A percentile compares a stretch with the other conserved stretches of the same genome.
Conservation (phyloP, 805 yeast species). For the Yamadazyma laniorum region DNA sequence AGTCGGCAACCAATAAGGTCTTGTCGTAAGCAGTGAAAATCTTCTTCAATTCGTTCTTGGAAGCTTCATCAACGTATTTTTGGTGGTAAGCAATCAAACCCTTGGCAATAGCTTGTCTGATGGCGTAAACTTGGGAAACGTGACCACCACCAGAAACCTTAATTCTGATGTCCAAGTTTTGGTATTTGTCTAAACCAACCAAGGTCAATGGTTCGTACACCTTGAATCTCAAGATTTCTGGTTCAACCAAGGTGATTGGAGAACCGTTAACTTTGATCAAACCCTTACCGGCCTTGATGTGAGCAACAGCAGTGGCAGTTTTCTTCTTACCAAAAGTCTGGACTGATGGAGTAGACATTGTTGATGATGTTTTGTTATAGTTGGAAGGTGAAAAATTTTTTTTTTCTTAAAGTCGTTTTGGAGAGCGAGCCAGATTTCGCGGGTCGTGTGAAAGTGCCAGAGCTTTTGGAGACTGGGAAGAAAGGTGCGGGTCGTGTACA, state of each 20-base stretch:
- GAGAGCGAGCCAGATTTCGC: slow-evolving; percentile 8
- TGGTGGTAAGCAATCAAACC: slow-evolving; percentile 99
- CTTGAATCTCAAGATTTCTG: slow-evolving; percentile 98
- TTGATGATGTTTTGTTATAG: slow-evolving; percentile 11
- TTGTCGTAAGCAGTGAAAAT: slow-evolving; percentile 97
- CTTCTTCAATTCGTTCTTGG: slow-evolving; percentile 99
- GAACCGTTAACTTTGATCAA: slow-evolving; percentile 98
- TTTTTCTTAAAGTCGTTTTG: not conserved
- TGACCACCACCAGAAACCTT: slow-evolving; percentile 99
- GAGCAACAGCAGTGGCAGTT: slow-evolving; percentile 99
- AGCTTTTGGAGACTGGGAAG: slow-evolving; percentile 5
- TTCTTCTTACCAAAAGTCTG: slow-evolving; percentile 99
- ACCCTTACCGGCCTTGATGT: slow-evolving; percentile 99
- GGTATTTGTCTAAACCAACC: slow-evolving; percentile 98
- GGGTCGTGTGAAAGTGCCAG: slow-evolving; percentile 6
- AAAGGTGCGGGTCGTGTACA: slow-evolving; percentile 1
- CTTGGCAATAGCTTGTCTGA: slow-evolving; percentile 99
- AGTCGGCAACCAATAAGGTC: slow-evolving; percentile 98
- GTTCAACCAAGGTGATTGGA: slow-evolving; percentile 98
- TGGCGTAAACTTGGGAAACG: slow-evolving; percentile 99
- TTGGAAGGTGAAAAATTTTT: slow-evolving; percentile 12
- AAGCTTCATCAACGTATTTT: slow-evolving; percentile 98
- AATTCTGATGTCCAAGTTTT: slow-evolving; percentile 97
- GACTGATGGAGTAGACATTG: slow-evolving; percentile 81
- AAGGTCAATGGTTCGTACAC: slow-evolving; percentile 98